Percentiles rank a stretch among this genome's conserved stretches.
These are phyloP conservation scores for Pichia sp. DNA, from an alignment of 1,139 yeast genomes.

Conservation along the genomic window DNA sequence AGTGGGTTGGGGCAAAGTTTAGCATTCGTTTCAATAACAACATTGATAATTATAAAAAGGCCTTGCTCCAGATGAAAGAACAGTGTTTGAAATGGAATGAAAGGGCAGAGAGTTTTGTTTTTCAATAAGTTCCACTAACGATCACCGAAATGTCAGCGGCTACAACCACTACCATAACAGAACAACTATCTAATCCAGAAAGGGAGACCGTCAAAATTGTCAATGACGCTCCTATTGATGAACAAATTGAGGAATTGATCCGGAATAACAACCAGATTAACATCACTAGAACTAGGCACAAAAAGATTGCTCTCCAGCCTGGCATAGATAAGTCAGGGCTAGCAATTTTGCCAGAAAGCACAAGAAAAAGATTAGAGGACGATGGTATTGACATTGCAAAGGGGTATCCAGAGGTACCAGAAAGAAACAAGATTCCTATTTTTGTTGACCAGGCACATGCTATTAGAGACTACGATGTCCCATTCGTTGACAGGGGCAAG, in stretches of 20 bases:
- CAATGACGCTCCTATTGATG: constrained; percentile 16
- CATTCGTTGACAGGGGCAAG: constrained; percentile 41
- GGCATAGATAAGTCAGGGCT: constrained; percentile 33
- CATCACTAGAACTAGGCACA: constrained; percentile 11
- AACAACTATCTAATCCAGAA: constrained; percentile 35
- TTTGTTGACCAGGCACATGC: constrained; percentile 50
- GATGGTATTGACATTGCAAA: constrained; percentile 40
- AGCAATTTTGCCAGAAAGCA: constrained; percentile 36
- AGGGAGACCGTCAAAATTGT: constrained; percentile 31
- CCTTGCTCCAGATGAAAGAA: too few species aligned
- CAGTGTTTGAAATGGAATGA: constrained; percentile 33
- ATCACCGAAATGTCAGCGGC: neutral
- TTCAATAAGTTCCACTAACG: neutral
- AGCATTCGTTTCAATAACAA: too few species aligned
- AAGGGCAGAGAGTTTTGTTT: neutral
- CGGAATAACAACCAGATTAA: constrained; percentile 11
- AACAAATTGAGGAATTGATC: constrained; percentile 17
- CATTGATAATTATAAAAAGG: too few species aligned
- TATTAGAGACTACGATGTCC: constrained; percentile 31
- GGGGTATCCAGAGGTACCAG: constrained; percentile 44
- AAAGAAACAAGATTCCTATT: constrained; percentile 36
- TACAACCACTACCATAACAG: neutral
- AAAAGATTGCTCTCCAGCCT: constrained; percentile 8
- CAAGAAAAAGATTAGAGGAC: constrained; percentile 35
- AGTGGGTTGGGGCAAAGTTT: too few species aligned